These are phyloP conservation scores for Retiboletus flavoniger DNA, from an alignment of 1,284 basidiomycete genomes.

Conservation along the genomic window DNA sequence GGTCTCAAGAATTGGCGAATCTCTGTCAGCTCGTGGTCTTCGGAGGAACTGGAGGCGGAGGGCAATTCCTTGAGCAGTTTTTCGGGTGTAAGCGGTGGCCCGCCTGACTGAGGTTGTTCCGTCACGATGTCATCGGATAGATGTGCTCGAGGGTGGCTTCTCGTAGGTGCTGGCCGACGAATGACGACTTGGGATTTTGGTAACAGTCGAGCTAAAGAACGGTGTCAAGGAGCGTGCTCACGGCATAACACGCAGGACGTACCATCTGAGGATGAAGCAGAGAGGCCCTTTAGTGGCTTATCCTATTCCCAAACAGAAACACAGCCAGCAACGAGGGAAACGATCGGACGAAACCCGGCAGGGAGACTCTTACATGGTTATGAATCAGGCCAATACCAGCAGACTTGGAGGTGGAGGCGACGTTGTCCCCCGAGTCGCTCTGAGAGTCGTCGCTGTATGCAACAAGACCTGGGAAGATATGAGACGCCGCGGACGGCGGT, in stretches of 20 bases:
- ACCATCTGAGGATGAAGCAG: conserved; percentile 51
- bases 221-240: not conserved
- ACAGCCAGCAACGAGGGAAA: conserved; percentile 71
- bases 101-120: conserved; percentile 8
- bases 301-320: conserved; percentile 65
- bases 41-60: conserved; percentile 21
- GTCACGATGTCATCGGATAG: conserved; percentile 42
- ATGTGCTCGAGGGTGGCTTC: conserved; percentile 49
- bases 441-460: conserved; percentile 65
- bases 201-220: conserved; percentile 38
- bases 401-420: conserved; percentile 30
- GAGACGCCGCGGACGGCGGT: conserved; percentile 1
- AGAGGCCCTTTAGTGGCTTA: conserved; percentile 45
- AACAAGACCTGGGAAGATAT: conserved; percentile 49
- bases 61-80: conserved; percentile 13
- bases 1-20: conserved; percentile 61
- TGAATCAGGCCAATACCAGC: conserved; percentile 11
- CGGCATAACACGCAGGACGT: conserved; percentile 4
- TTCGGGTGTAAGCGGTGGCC: conserved; percentile 10
- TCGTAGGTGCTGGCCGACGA: conserved; percentile 48
- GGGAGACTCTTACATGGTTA: conserved; percentile 62
- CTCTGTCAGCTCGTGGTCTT: conserved; percentile 37
- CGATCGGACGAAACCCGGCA: conserved; percentile 39
- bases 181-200: conserved; percentile 58
- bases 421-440: conserved; percentile 53